Evolutionary conservation across 208 protist species (phyloP).

Genomic region (Wallacemonas sp.): DNA sequence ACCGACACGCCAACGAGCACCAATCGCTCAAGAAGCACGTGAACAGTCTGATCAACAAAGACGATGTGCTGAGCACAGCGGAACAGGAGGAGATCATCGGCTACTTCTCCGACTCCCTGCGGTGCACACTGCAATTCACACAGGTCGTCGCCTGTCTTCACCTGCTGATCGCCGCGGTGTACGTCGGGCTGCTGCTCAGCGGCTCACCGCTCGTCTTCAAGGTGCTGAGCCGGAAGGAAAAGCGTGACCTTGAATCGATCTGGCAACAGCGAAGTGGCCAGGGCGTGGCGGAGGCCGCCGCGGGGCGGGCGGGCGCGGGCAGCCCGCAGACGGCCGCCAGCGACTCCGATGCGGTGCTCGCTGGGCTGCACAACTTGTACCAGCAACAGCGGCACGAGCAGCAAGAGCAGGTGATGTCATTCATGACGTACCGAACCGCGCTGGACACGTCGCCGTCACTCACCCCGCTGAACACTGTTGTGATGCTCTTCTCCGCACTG

Average conservation of each 20-base stretch:
- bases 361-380: neutral
- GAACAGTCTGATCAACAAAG: slow-evolving; percentile 28
- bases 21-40: slow-evolving; percentile 22
- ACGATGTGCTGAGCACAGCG: slow-evolving; percentile 53
- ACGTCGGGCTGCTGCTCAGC: slow-evolving; percentile 36
- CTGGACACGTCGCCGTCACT: slow-evolving; percentile 9
- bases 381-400: slow-evolving; percentile 1
- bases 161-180: slow-evolving; percentile 44
- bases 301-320: neutral
- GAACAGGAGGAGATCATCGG: slow-evolving; percentile 74
- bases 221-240: slow-evolving; percentile 16
- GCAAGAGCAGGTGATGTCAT: slow-evolving; percentile 3
- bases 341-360: neutral
- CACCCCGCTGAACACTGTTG: neutral
- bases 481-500: slow-evolving; percentile 19
- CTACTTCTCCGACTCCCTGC: slow-evolving; percentile 49
- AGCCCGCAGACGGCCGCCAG: neutral
- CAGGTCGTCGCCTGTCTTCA: slow-evolving; percentile 56
- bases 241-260: neutral
- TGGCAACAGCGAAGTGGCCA: neutral
- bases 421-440: slow-evolving; percentile 11
- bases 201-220: slow-evolving; percentile 44
- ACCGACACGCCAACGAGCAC: slow-evolving; percentile 31
- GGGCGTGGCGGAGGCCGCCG: neutral
- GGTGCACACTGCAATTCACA: slow-evolving; percentile 30